Base-by-base conservation (phyloP, 805 yeast species). In the Gaillardinia entomophila region DNA sequence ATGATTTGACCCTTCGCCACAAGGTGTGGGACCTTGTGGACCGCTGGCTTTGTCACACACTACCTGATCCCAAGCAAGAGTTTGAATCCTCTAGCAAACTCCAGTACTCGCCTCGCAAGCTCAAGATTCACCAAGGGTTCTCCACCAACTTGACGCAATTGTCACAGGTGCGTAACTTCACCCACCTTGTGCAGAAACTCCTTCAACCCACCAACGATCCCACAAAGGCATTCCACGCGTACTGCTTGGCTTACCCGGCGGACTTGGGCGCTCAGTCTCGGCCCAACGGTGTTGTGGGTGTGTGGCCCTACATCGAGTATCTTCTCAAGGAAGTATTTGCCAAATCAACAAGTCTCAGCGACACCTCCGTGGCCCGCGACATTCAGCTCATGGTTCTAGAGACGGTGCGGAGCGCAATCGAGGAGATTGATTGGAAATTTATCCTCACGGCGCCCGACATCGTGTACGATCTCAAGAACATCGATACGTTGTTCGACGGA, bases 251-350 rank as follows among this genome's bases (percentile, higher is more conserved):
- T 10, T 82, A 68, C 45, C 95, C 95, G 1, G 45, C 62, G 5
- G 75, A 71, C 32, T 52, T 87, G 17, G 96, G 96, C 0, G 51
- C 52, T 2, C 62, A 66, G 0, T 73, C 77, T 41, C 69, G 95
- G 45, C 30, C 38, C 23, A 51, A 55, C 32, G 72, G 52, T 28
- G 51, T 62, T 20, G 53, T 66, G 12, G 95, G 96, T 2, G 56
- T 87, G 4, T 76, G 88, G 75, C 87, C 92, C 3, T 90, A 89
- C 46, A 53, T 84, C 33, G 90, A 86, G 33, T 87, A 75, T 45
- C 51, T 88, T 11, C 48, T 83, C n/a, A 59, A 70, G 10, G 83
- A 82, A 27, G 75, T 88, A 0, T 75, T 88, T 42, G 72, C 70
- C 5, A 71, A 75, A 16, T 61, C 84, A 2, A 33, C 59, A 2